Evolutionary conservation across 2,329 filamentous ascomycete genomes (phyloP).

Genomic region (Pyricularia grisea): DNA sequence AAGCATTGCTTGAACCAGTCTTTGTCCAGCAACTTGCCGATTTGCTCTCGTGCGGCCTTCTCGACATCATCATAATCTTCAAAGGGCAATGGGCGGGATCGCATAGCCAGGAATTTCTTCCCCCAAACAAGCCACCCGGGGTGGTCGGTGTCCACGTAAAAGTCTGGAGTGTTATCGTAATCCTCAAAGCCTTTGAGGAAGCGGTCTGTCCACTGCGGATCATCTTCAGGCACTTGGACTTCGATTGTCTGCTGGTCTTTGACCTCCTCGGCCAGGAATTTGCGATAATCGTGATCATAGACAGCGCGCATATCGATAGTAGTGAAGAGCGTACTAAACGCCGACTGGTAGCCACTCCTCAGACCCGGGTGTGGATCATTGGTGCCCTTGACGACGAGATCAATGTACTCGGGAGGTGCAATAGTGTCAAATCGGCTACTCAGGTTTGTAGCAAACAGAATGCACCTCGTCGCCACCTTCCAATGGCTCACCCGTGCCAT

Average conservation of each 20-base stretch:
- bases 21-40: conserved; percentile 69
- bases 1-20: conserved; percentile 87
- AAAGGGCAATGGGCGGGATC: conserved; percentile 59
- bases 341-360: conserved; percentile 70
- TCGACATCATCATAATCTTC: conserved; percentile 74
- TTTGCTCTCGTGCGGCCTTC: conserved; percentile 61
- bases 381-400: conserved; percentile 71
- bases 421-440: conserved; percentile 87
- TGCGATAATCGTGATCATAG: conserved; percentile 78
- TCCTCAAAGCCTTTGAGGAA: conserved; percentile 72
- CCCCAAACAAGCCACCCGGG: conserved; percentile 97
- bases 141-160: conserved; percentile 85
- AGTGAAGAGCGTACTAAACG: conserved; percentile 69
- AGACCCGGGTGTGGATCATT: conserved; percentile 87
- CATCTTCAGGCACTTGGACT: conserved; percentile 62
- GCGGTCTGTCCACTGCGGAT: conserved; percentile 67
- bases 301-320: conserved; percentile 78
- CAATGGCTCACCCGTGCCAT: conserved; percentile 76
- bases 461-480: conserved; percentile 88
- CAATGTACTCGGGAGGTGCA: conserved; percentile 71
- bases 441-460: conserved; percentile 82
- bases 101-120: conserved; percentile 73
- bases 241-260: conserved; percentile 67
- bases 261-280: conserved; percentile 76
- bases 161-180: conserved; percentile 58